Conservation (phyloP, 768 basidiomycete species). For the Lentinula guzmanii region DNA sequence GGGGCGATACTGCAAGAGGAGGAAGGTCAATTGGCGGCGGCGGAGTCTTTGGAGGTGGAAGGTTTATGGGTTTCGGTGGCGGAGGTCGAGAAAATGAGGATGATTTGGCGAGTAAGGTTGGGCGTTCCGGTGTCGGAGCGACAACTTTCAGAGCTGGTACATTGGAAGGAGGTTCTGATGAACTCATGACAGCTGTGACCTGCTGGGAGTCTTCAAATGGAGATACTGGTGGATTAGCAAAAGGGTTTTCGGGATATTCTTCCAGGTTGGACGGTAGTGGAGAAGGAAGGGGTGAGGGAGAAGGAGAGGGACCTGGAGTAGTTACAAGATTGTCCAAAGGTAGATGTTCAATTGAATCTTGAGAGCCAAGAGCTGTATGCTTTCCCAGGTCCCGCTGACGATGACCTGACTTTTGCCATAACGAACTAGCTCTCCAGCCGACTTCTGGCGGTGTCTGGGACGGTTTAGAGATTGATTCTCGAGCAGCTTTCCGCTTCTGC, state of each 20-base stretch:
- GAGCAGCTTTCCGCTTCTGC: constrained; percentile 64
- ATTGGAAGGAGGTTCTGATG: constrained; percentile 12
- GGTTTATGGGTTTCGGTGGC: constrained; percentile 52
- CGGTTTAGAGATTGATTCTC: constrained; percentile 37
- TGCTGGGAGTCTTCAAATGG: constrained; percentile 40
- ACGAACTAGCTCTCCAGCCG: constrained; percentile 50
- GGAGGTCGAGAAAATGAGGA: constrained; percentile 24
- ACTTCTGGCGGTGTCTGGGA: constrained; percentile 38
- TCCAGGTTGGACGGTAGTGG: constrained; percentile 22
- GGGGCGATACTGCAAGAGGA: constrained; percentile 27
- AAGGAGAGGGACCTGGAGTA: constrained; percentile 13
- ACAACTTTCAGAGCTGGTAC: not conserved
- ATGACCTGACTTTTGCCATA: constrained; percentile 42
- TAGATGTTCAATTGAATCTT: constrained; percentile 47
- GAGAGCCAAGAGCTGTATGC: constrained; percentile 42
- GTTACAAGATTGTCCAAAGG: constrained; percentile 49
- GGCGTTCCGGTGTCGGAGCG: constrained; percentile 14
- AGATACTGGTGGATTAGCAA: constrained; percentile 40
- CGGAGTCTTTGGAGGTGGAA: constrained; percentile 57
- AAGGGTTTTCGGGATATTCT: constrained; percentile 33
- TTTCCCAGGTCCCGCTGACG: constrained; percentile 26
- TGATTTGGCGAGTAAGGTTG: constrained; percentile 18
- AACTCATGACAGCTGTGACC: constrained; percentile 16
- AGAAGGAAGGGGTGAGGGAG: constrained; percentile 26
- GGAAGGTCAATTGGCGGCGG: constrained; percentile 37